Percentiles rank a stretch among this genome's conserved stretches.
phyloP scores from a whole-genome alignment of 2,329 filamentous ascomycete species.

The Curvularia sp. region DNA sequence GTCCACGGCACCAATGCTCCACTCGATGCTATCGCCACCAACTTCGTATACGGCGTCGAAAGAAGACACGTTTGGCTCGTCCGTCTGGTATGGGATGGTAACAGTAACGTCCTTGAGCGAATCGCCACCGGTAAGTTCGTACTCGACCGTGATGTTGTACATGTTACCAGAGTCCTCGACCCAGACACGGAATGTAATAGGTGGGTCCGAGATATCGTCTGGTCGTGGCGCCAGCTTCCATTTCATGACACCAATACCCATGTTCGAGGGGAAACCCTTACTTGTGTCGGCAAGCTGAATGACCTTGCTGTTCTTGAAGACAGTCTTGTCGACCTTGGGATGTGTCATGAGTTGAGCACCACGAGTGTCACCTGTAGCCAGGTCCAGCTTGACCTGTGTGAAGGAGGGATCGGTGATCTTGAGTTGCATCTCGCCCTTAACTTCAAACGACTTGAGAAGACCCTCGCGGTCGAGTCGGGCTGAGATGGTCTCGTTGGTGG shows the following conservation, averaged over 20 bases:
- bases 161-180: slow-evolving; percentile 86
- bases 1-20: slow-evolving; percentile 87
- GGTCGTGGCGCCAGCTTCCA: slow-evolving; percentile 87
- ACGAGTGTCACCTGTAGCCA: slow-evolving; percentile 77
- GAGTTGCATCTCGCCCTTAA: slow-evolving; percentile 91
- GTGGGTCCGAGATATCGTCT: slow-evolving; percentile 80
- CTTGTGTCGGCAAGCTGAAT: slow-evolving; percentile 90
- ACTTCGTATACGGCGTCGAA: slow-evolving; percentile 96
- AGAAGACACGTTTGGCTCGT: slow-evolving; percentile 87
- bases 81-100: slow-evolving; percentile 82
- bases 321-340: slow-evolving; percentile 89
- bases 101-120: slow-evolving; percentile 84
- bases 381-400: slow-evolving; percentile 87
- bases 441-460: slow-evolving; percentile 80
- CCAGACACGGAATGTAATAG: slow-evolving; percentile 97
- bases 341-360: slow-evolving; percentile 94
- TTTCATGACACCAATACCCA: slow-evolving; percentile 88
- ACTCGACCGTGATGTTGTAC: slow-evolving; percentile 92
- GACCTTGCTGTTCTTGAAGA: slow-evolving; percentile 81
- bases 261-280: slow-evolving; percentile 93
- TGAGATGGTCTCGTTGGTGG: slow-evolving; percentile 86
- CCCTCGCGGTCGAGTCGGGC: slow-evolving; percentile 90
- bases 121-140: slow-evolving; percentile 85
- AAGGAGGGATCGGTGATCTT: slow-evolving; percentile 87
- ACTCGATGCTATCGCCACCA: slow-evolving; percentile 89